Conservation (phyloP, 2,329 filamentous ascomycete genomes). For the Diplodia intermedia region DNA sequence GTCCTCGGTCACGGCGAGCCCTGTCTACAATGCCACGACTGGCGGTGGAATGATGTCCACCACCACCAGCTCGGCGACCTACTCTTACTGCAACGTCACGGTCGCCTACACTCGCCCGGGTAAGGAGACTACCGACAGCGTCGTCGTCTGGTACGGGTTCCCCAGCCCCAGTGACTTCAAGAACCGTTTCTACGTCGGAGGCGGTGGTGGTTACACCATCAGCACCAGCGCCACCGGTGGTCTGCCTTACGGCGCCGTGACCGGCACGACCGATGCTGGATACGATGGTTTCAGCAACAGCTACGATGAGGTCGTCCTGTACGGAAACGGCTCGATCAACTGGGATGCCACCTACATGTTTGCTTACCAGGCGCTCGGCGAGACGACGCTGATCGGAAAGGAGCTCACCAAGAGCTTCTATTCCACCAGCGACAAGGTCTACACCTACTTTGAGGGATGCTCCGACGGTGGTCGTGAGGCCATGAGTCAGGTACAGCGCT, state of each 20-base stretch:
- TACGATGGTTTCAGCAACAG: conserved; percentile 56
- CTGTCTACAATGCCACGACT: conserved; percentile 48
- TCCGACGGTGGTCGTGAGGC: conserved; percentile 61
- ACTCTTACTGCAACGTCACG: conserved; percentile 56
- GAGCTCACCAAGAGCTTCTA: conserved; percentile 53
- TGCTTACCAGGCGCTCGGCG: conserved; percentile 59
- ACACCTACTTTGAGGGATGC: conserved; percentile 62
- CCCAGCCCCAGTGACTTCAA: conserved; percentile 54
- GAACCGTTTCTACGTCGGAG: conserved; percentile 56
- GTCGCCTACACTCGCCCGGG: conserved; percentile 56
- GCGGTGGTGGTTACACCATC: conserved; percentile 57
- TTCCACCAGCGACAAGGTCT: conserved; percentile 41
- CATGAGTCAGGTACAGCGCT: conserved; percentile 60
- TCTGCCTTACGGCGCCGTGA: conserved; percentile 56
- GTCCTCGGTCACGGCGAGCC: conserved; percentile 50
- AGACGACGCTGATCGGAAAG: conserved; percentile 60
- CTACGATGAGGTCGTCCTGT: conserved; percentile 44
- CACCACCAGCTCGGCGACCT: conserved; percentile 33
- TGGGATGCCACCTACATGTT: conserved; percentile 60
- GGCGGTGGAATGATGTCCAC: conserved; percentile 39
- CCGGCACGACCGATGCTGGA: conserved; percentile 59
- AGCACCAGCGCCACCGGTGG: conserved; percentile 52
- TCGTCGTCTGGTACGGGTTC: conserved; percentile 50
- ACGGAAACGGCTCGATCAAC: conserved; percentile 59
- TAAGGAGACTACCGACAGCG: conserved; percentile 35